These are phyloP conservation scores for Russula ochroleuca DNA, from an alignment of 768 basidiomycete species.

Conservation along the genomic window DNA sequence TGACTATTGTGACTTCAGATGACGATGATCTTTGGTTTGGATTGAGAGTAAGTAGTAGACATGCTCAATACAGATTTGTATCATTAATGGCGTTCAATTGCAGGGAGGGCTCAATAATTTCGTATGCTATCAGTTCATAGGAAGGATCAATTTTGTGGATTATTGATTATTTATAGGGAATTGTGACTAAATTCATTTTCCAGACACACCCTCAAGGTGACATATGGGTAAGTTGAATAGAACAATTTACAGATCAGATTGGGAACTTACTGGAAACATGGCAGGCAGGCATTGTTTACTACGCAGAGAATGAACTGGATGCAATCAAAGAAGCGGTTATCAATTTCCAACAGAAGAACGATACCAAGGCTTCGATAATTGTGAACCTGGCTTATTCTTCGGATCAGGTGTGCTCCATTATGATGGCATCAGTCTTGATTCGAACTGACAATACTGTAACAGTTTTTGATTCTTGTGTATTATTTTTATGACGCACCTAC, in stretches of 20 bases:
- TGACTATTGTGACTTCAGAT: background rate
- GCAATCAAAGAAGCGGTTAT: background rate
- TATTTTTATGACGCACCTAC: slow-evolving; percentile 27
- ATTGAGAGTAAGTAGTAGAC: slow-evolving; percentile 2
- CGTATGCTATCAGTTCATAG: background rate
- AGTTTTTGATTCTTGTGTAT: background rate
- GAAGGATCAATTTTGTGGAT: too few relatives aligned
- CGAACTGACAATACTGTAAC: background rate
- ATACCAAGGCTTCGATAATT: background rate
- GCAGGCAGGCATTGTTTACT: background rate
- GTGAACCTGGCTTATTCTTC: background rate
- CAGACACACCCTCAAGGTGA: slow-evolving; percentile 28
- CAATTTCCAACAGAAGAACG: background rate
- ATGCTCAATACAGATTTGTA: background rate
- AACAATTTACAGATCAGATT: background rate
- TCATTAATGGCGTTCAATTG: background rate
- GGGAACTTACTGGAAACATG: background rate
- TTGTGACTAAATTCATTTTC: slow-evolving; percentile 13
- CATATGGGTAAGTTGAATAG: slow-evolving; percentile 29
- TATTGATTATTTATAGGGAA: slow-evolving; percentile 5
- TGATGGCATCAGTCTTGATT: background rate
- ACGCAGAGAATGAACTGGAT: background rate
- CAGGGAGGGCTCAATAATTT: slow-evolving; percentile 25
- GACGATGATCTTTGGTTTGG: slow-evolving; percentile 15
- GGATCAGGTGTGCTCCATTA: background rate